Base-by-base conservation (phyloP, 257 asterid genomes). In the Hygrophila difformis region DNA sequence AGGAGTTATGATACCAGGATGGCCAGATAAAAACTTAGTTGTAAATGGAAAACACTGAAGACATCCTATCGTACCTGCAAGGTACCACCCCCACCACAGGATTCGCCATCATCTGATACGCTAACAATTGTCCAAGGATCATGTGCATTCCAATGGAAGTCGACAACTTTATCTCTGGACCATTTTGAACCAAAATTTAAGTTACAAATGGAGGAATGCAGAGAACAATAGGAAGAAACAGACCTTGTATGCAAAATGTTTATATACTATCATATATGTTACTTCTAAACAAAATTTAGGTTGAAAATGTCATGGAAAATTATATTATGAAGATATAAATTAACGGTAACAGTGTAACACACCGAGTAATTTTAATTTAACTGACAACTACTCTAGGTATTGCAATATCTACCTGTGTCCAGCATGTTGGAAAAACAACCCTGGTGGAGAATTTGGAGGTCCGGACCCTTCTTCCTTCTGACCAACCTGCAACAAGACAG, bases 81-180 rank as follows among this genome's bases (percentile, higher is more conserved):
- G 17, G 97, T 89, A 59, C 97, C 97, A 50, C 97, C 97, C 8
- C 97, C 97, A 42, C 91, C 87, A 12, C 68, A 70, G 57, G 69
- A 66, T 49, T 87, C 97, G 33, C 87, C 87, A 63, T 87, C 97
- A 62, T 83, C 92, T 0, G 97, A 83, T 19, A 85, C 94, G 36
- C 97, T 89, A 16, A 82, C 93, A 64, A 89, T 62, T 3, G 96
- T 79, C 97, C 97, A 89, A 6, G 96, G 96, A 69, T 82, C 96
- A 56, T 69, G 34, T 5, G 67, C 91, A 60, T 85, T 82, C 97
- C 97, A 85, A 60, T 89, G 97, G 65, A 89, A 89, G 62, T 89
- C 97, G 0, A 89, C 94, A 38, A 89, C 89, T 66, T 89, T 89
- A 55, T 82, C 94, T 76, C 97, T 89, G 71, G 6, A 52, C n/a